These are phyloP conservation scores for Datisca glomerata DNA, from an alignment of 306 rosid species.

Conservation along the genomic window DNA sequence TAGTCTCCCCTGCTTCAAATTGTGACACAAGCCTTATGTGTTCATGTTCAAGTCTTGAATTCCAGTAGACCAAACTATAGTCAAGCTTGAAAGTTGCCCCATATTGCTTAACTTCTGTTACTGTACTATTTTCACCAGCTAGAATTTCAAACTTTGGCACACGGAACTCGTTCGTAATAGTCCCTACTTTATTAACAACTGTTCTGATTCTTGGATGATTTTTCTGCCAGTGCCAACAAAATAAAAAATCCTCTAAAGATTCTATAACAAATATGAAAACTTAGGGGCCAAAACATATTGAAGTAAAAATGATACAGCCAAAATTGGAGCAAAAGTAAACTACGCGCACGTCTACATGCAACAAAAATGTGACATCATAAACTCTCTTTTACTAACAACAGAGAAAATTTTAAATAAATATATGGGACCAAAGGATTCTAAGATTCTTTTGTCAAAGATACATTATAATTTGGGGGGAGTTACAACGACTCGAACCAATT, in stretches of 20 bases:
- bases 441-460: too few species aligned
- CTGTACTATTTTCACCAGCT: conserved; percentile 65
- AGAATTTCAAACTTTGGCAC: conserved; percentile 84
- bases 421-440: too few species aligned
- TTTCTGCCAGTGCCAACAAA: conserved; percentile 38
- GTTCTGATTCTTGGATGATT: conserved; percentile 90
- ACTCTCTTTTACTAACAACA: too few species aligned
- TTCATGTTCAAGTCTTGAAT: conserved; percentile 95
- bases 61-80: conserved; percentile 91
- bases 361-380: too few species aligned
- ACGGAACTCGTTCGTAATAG: conserved; percentile 76
- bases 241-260: conserved; percentile 5
- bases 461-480: too few species aligned
- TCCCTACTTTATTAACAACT: conserved; percentile 84
- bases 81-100: conserved; percentile 86
- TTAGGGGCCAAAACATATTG: not conserved
- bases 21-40: conserved; percentile 75
- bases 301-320: too few species aligned
- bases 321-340: too few species aligned
- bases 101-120: conserved; percentile 93
- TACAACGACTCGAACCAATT: too few species aligned
- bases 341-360: too few species aligned
- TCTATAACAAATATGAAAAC: not conserved
- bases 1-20: conserved; percentile 62
- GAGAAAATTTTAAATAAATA: too few species aligned